Evolutionary conservation across 306 rosid genomes (phyloP), one percentile per base, ranked within the genome.

Genomic region (Oxytropis ochrocephala): DNA sequence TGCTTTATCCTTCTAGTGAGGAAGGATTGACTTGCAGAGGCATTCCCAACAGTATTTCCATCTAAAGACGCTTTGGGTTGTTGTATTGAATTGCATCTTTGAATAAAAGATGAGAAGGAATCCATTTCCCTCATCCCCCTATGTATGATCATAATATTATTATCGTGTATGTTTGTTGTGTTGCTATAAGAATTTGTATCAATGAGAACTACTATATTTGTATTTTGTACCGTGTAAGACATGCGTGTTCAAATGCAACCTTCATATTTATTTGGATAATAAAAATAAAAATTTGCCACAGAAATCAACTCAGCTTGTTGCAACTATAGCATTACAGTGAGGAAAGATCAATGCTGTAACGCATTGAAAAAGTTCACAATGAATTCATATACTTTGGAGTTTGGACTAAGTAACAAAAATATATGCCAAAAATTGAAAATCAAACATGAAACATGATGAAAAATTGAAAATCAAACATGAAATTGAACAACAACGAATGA

Each of bases 11-110:
- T 57, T 50, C 83, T 3, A 88, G 97, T 42, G 75, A 74, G 11
- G 82, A 77, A 10, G 92, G 97, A 3, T 81, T 91, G 8, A 86
- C 96, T 19, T 80, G 69, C 29, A 78, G 85, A 75, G 97, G 97
- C 33, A 85, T 91, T 69, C 97, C 92, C 12, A 91, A 88, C 16
- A 91, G 97, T 11, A 81, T 91, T 70, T 88, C 92, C 5, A 79
- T 79, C 48, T 79, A 19, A 79, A 53, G 5, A 2, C 44, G 10
- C 11, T 5, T 13, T 5, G 33, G 46, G 46, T 14, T 71, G 14
- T 56, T 43, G 12, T 35, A 7, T 11, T 39, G 17, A 17, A 21
- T 35, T 55, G 17, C 24, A 39, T 19, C 12, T 70, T 2, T 5
- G 8, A 71, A 78, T 46, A 64, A 70, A 49, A 47, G 13, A 13